phyloP scores from a whole-genome alignment of 2,329 filamentous ascomycete species.

The Paecilomyces niveus region DNA sequence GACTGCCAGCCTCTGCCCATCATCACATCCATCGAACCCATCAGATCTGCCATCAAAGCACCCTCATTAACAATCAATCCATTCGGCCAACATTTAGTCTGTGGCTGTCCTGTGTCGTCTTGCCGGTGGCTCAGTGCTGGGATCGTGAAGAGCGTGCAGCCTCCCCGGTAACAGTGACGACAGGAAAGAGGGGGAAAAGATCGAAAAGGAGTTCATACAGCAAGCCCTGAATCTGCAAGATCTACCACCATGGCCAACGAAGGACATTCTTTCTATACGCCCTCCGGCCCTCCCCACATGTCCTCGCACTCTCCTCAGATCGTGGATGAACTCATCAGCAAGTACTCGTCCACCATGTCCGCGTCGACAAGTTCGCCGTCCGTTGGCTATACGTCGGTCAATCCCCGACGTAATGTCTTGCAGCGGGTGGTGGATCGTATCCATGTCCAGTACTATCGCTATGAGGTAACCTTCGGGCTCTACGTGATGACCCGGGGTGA shows the following conservation, averaged over 20 bases:
- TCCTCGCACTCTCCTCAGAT: constrained; percentile 22
- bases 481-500: constrained; percentile 39
- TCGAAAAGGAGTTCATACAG: background rate
- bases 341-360: constrained; percentile 23
- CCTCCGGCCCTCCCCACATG: constrained; percentile 20
- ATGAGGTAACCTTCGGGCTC: constrained; percentile 40
- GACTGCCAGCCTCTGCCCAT: background rate
- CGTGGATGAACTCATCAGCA: constrained; percentile 27
- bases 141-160: background rate
- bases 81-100: background rate
- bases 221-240: background rate
- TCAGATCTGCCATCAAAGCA: background rate
- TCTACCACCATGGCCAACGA: constrained; percentile 21
- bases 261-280: constrained; percentile 28
- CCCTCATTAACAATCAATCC: background rate
- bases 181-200: background rate
- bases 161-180: background rate
- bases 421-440: constrained; percentile 24
- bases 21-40: background rate
- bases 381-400: constrained; percentile 1
- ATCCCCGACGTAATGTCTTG: constrained; percentile 17
- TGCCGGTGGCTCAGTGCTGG: background rate
- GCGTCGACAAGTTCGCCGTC: constrained; percentile 5
- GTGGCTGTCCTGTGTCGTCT: background rate
- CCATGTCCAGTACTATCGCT: constrained; percentile 39